phyloP scores from a whole-genome alignment of 1,284 basidiomycete genomes.

The Boletellus deceptivus region DNA sequence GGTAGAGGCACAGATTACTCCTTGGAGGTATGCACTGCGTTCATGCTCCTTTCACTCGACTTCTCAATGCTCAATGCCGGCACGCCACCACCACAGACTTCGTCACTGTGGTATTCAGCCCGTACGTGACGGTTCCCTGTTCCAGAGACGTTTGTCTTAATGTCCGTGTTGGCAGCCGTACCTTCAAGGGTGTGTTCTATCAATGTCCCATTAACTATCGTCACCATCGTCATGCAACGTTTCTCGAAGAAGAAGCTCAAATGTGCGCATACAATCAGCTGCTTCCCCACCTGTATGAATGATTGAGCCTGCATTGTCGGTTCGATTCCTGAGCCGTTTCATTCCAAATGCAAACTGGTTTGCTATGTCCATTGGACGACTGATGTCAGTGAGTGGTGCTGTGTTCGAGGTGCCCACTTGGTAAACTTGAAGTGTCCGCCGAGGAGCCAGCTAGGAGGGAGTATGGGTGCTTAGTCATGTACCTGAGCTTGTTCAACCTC shows the following conservation, averaged over 20 bases:
- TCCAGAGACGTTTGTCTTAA: slow-evolving; percentile 13
- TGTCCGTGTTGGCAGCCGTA: slow-evolving; percentile 54
- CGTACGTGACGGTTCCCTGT: slow-evolving; percentile 42
- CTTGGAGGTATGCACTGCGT: slow-evolving; percentile 54
- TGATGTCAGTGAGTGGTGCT: not conserved
- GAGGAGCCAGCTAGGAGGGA: slow-evolving; percentile 67
- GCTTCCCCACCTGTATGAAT: slow-evolving; percentile 6
- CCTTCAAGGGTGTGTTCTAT: slow-evolving; percentile 54
- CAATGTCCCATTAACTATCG: slow-evolving; percentile 7
- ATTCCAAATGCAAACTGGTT: slow-evolving; percentile 19
- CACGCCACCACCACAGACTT: slow-evolving; percentile 48
- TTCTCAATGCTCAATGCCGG: slow-evolving; percentile 5
- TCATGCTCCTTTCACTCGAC: slow-evolving; percentile 10
- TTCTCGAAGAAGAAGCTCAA: slow-evolving; percentile 58
- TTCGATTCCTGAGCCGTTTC: slow-evolving; percentile 74
- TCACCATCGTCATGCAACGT: slow-evolving; percentile 12
- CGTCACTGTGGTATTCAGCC: slow-evolving; percentile 75
- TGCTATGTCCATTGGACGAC: slow-evolving; percentile 5
- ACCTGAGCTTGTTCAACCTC: not conserved
- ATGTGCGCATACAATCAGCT: slow-evolving; percentile 39
- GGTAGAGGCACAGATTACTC: slow-evolving; percentile 77
- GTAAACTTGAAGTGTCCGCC: slow-evolving; percentile 34
- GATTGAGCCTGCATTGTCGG: slow-evolving; percentile 52
- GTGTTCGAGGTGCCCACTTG: no score
- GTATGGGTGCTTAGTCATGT: slow-evolving; percentile 68